Evolutionary conservation across 495 filamentous ascomycete species (phyloP).

Genomic region (Daldinia grandis): DNA sequence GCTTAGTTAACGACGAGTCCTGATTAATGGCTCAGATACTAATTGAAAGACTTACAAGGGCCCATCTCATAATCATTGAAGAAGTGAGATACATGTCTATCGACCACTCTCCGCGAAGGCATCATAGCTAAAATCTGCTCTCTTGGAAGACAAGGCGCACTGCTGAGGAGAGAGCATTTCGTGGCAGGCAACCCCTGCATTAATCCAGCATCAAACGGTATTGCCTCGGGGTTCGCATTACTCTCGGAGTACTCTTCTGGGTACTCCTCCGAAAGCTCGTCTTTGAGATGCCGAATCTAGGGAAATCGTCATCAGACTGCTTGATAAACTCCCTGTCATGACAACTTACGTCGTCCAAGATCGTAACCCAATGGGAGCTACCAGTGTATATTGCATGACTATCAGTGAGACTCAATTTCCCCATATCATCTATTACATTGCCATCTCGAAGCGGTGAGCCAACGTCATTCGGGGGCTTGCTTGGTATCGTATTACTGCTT

Average conservation of each 20-base stretch:
- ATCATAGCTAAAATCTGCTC: conserved; percentile 6
- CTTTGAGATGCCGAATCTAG: neutral
- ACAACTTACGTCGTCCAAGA: conserved; percentile 4
- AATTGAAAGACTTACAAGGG: neutral
- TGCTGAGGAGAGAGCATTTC: neutral
- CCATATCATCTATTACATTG: neutral
- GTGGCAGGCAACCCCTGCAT: neutral
- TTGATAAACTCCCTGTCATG: neutral
- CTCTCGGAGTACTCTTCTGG: neutral
- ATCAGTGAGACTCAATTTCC: conserved; percentile 5
- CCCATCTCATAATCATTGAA: conserved; percentile 4
- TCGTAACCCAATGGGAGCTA: conserved; percentile 5
- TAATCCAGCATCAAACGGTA: neutral
- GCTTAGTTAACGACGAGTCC: neutral
- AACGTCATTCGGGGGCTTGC: neutral
- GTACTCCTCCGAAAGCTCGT: neutral
- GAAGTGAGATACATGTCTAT: conserved; percentile 2
- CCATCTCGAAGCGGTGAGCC: neutral
- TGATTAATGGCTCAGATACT: neutral
- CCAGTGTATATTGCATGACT: neutral
- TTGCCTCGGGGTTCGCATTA: neutral
- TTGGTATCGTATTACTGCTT: neutral
- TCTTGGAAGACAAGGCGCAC: neutral
- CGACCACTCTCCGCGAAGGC: neutral
- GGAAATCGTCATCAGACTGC: neutral